Base-by-base conservation (phyloP, 768 basidiomycete species). In the Lactarius trivialis region DNA sequence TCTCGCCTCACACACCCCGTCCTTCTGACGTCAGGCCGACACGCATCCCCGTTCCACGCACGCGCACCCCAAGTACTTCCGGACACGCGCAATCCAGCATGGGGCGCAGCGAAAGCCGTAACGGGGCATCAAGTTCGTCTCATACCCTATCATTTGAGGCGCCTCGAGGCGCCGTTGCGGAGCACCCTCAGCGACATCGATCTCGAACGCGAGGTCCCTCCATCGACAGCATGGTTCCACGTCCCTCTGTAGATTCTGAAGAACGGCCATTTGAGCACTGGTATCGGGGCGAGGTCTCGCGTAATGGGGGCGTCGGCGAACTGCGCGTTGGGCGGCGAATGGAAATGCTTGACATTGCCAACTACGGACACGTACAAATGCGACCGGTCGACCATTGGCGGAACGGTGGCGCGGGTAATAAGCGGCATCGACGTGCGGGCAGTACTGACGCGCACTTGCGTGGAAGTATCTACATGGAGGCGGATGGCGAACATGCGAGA, bases 241-340 rank as follows among this genome's bases (percentile, higher is more conserved):
- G 89, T 49, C 75, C 79, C 14, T 89, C 89, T 5, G 80, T 75
- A 28, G 89, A 92, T 26, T 91, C 89, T 6, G 89, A 90, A 64
- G 91, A 93, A 70, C 81, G 82, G 15, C 90, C 90, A 0, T 93
- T 86, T 63, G 89, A 93, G 68, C 91, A 93, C 69, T 93, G 91
- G 91, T 93, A 93, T 70, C 85, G 91, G 54, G 91, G 91, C 1
- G 91, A 93, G 67, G 82, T 90, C 5, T 85, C 90, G 14, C 80
- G 91, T 53, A 93, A 93, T 69, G 91, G 91, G 28, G 91, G 91
- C n/a, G 89, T 93, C 12, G 91, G 91, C 54, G 91, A 93, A 72
- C 75, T 91, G 58, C 81, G 86, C 24, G 84, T 92, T 2, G 91
- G 83, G 2, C 79, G 81, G 68, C 79, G 85, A 60, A 79, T 85